phyloP scores from a whole-genome alignment of 2,329 filamentous ascomycete genomes.

The Cytospora piceicola region DNA sequence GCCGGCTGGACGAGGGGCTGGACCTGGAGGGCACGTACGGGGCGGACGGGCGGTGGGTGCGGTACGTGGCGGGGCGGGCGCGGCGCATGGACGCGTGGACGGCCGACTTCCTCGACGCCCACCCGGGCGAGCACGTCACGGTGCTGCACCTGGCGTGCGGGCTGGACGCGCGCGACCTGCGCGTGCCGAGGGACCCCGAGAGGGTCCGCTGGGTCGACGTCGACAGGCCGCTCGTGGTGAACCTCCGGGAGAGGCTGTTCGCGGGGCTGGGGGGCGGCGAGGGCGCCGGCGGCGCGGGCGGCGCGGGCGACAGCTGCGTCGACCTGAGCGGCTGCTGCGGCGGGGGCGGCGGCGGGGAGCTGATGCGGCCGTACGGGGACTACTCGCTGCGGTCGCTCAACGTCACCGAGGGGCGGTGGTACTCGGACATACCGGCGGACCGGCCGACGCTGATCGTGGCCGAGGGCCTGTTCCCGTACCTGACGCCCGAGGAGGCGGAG shows the following conservation, averaged over 20 bases:
- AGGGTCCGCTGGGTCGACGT: constrained; percentile 29
- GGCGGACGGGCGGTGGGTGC: constrained; percentile 22
- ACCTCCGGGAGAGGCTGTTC: constrained; percentile 23
- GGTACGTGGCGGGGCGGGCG: constrained; percentile 14
- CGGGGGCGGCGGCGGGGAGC: too few species aligned
- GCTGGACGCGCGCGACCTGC: constrained; percentile 24
- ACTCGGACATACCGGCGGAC: constrained; percentile 18
- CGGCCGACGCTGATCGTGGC: constrained; percentile 24
- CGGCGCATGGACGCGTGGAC: constrained; percentile 23
- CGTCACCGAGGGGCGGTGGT: constrained; percentile 22
- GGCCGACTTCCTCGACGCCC: constrained; percentile 9
- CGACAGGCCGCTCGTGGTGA: constrained; percentile 23
- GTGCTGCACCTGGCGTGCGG: constrained; percentile 30
- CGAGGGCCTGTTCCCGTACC: constrained; percentile 18
- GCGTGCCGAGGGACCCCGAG: neutral
- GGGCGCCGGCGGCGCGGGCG: neutral
- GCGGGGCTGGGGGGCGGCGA: neutral
- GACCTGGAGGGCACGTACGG: constrained; percentile 8
- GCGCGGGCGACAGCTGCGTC: neutral
- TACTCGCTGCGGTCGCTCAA: constrained; percentile 19
- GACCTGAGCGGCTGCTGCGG: neutral
- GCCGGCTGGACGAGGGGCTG: constrained; percentile 13
- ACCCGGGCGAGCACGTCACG: constrained; percentile 14
- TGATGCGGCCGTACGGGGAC: neutral
- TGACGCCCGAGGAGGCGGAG: constrained; percentile 11